These are phyloP conservation scores for Nicotiana knightiana DNA, from an alignment of 257 asterid genomes.

Conservation along the genomic window DNA sequence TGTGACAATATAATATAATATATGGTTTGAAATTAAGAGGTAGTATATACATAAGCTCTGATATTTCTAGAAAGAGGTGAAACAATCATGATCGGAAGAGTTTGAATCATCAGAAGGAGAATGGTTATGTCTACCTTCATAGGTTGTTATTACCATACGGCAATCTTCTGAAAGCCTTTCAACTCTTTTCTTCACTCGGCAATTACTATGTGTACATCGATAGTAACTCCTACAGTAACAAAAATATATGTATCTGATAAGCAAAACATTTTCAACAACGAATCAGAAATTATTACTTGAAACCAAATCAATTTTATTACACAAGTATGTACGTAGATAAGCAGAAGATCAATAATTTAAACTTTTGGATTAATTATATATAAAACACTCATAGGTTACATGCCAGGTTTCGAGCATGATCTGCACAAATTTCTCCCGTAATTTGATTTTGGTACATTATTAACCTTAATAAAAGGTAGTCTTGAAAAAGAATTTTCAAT, in stretches of 20 bases:
- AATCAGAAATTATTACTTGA: background rate
- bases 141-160: conserved; percentile 94
- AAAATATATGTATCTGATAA: background rate
- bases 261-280: background rate
- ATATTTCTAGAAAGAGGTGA: conserved; percentile 38
- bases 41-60: background rate
- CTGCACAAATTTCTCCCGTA: too few species aligned
- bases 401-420: too few species aligned
- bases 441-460: too few species aligned
- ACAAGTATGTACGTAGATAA: too few species aligned
- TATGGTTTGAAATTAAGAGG: background rate
- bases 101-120: conserved; percentile 83
- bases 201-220: conserved; percentile 77
- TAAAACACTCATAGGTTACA: too few species aligned
- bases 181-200: conserved; percentile 94
- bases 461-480: too few species aligned
- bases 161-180: conserved; percentile 89
- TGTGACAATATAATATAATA: background rate
- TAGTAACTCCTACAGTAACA: conserved; percentile 68
- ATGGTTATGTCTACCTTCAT: conserved; percentile 96
- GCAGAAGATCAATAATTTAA: too few species aligned
- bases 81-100: conserved; percentile 76
- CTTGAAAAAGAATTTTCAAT: background rate
- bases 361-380: too few species aligned
- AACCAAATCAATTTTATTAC: background rate